Evolutionary conservation across 2,329 filamentous ascomycete species (phyloP), one percentile per base, ranked within the genome.

Genomic region (Sporothrix protearum): DNA sequence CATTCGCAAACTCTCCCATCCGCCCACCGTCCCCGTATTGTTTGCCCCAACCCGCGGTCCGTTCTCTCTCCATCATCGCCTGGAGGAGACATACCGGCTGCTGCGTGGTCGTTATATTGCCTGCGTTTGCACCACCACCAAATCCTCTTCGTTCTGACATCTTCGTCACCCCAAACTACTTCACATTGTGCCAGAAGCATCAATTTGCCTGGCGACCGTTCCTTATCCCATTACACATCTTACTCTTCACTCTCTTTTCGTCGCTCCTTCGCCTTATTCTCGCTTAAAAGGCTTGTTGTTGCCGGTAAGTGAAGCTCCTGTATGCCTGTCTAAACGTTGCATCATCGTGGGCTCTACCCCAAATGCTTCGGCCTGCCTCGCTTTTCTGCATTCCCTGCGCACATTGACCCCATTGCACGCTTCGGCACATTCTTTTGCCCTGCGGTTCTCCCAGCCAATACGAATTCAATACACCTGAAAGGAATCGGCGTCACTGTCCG

Each of bases 1-100:
- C 68, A 45, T 51, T 57, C 68, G 30, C 68, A 3, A 14, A 49
- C 25, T 63, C 30, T 33, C 55, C 42, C 19, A 28, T 53, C 16
- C 39, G 16, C 28, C 36, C 16, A 42, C 25, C 22, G 22, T 10
- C 22, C 51, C 9, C 39, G 12, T n/a, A 39, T 51, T 36, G 63
- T 66, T 49, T 66, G 42, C 45, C 28, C 14, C 45, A 10, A 66
- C 42, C 63, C 42, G 39, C 39, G 42, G 42, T 69, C 45, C 51
- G 25, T 22, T 30, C 22, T 61, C 14, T 61, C 30, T 22, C 22
- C 39, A 45, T 19, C 42, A 16, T 47, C 19, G n/a, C 25, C 53
- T 61, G 51, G 66, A 55, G n/a, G 36, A 53, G 64, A 68, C 45
- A n/a, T 25, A 8, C 64, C 66, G 49, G 33, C 49, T 68, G 49